phyloP scores from a whole-genome alignment of 805 yeast genomes.

The Schizosaccharomyces pombe region DNA sequence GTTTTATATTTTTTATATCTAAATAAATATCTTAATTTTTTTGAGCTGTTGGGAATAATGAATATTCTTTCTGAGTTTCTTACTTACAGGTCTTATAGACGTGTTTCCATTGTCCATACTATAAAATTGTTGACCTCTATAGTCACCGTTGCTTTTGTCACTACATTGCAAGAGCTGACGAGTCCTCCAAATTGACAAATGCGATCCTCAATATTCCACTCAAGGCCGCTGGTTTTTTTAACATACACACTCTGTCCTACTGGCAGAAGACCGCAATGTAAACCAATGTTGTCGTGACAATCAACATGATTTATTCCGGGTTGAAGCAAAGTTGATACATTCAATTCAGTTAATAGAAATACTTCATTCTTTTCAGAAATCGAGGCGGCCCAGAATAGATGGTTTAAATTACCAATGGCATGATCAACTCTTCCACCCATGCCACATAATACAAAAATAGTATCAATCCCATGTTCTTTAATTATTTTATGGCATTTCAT shows the following conservation, averaged over 20 bases:
- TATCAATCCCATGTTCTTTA: neutral
- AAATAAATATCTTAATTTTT: too few relatives aligned
- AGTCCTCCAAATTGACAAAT: neutral
- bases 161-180: neutral
- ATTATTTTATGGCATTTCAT: neutral
- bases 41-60: too few relatives aligned
- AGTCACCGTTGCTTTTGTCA: neutral
- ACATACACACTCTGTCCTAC: neutral
- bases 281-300: neutral
- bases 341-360: neutral
- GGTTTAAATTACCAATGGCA: neutral
- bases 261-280: slow-evolving; percentile 2
- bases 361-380: neutral
- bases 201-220: slow-evolving; percentile 3
- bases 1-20: too few relatives aligned
- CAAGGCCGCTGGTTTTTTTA: neutral
- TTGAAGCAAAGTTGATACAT: neutral
- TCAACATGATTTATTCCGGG: neutral
- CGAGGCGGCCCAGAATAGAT: neutral
- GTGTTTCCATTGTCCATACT: slow-evolving; percentile 2
- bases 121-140: neutral
- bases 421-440: slow-evolving; percentile 5
- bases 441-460: neutral
- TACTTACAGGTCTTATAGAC: neutral
- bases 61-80: too few relatives aligned